Percentiles rank a stretch among this genome's conserved stretches.
These are phyloP conservation scores for Euphorbia celastroides DNA, from an alignment of 441 rosid genomes.

Conservation along the genomic window DNA sequence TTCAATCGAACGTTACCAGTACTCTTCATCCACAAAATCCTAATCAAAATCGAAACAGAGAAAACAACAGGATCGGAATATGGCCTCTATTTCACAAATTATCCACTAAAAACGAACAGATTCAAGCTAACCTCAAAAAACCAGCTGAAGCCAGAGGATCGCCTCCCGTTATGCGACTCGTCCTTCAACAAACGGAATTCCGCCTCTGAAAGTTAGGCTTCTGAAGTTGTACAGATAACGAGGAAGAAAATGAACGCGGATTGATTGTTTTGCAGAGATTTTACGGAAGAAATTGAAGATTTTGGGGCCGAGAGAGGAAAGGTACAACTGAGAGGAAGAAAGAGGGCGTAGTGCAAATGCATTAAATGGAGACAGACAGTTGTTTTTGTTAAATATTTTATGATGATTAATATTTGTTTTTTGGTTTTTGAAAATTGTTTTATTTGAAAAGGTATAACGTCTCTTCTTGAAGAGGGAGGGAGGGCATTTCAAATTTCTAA, in stretches of 20 bases:
- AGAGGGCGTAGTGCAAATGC: conserved; percentile 27
- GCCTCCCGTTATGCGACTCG: background rate
- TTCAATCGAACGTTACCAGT: background rate
- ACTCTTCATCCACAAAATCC: background rate
- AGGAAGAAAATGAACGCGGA: background rate
- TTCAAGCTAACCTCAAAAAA: conserved; percentile 10
- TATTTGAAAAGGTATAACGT: conserved; percentile 29
- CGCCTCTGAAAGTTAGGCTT: background rate
- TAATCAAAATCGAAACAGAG: background rate
- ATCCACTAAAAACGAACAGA: background rate
- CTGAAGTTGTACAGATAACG: background rate
- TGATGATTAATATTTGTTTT: background rate
- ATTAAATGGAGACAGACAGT: conserved; percentile 27
- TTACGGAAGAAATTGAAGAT: conserved; percentile 1
- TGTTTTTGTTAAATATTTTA: conserved; percentile 2
- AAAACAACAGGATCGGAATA: background rate
- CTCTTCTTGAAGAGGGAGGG: conserved; percentile 36
- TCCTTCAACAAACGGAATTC: conserved; percentile 6
- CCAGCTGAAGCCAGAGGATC: conserved; percentile 5
- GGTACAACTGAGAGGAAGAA: conserved; percentile 12
- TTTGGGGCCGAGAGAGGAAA: background rate
- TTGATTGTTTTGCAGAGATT: conserved; percentile 12
- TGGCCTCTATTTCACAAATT: background rate
- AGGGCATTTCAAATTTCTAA: conserved; percentile 45
- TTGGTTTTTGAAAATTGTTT: background rate